These are phyloP conservation scores for Macrolepiota dolichaula DNA, from an alignment of 768 basidiomycete species.

Conservation along the genomic window DNA sequence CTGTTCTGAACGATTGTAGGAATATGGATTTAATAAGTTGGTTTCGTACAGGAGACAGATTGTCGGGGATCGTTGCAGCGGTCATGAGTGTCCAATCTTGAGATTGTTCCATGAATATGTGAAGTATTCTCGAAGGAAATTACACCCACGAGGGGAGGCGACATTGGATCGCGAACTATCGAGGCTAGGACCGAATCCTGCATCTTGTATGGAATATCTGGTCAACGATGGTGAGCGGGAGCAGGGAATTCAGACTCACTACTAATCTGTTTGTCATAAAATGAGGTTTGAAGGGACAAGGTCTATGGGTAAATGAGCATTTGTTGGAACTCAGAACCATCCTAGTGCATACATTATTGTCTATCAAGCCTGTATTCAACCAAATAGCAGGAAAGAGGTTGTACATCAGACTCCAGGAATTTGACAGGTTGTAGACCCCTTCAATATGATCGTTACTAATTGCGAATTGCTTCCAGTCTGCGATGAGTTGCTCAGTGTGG, in stretches of 20 bases:
- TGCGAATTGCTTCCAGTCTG: constrained; percentile 15
- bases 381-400: constrained; percentile 52
- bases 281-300: constrained; percentile 14
- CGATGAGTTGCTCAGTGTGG: background rate
- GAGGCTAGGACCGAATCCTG: constrained; percentile 17
- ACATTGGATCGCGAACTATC: constrained; percentile 15
- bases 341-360: constrained; percentile 10
- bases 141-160: constrained; percentile 19
- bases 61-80: constrained; percentile 37
- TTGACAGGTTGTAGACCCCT: constrained; percentile 15
- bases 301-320: background rate
- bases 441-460: constrained; percentile 13
- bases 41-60: constrained; percentile 27
- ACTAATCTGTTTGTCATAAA: constrained; percentile 5
- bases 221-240: background rate
- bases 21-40: constrained; percentile 29
- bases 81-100: constrained; percentile 50
- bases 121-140: background rate
- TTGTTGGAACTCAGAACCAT: constrained; percentile 9
- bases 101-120: no score
- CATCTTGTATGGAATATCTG: background rate
- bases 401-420: constrained; percentile 42
- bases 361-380: constrained; percentile 36
- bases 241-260: background rate
- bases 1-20: constrained; percentile 19